Evolutionary conservation across 2,329 filamentous ascomycete species (phyloP).

Genomic region (Aspergillus sojae): DNA sequence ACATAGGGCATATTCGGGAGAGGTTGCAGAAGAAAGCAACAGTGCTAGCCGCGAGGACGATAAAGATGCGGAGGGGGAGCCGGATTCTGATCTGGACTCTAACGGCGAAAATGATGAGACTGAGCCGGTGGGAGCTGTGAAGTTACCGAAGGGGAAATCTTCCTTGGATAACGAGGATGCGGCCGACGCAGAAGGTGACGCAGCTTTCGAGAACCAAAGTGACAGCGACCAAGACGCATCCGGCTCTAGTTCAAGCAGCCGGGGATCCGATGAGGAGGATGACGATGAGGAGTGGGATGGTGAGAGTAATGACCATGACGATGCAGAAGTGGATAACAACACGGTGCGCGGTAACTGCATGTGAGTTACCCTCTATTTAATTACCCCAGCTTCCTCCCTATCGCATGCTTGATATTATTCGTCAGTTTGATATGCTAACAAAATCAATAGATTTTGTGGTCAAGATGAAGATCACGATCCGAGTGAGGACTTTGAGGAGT

Average conservation of each 20-base stretch:
- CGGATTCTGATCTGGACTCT: conserved; percentile 23
- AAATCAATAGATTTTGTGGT: conserved; percentile 71
- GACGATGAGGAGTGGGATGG: conserved; percentile 50
- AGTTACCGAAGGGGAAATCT: conserved; percentile 33
- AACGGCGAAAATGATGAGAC: conserved; percentile 49
- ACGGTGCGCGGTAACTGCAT: conserved; percentile 63
- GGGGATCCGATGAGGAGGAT: conserved; percentile 58
- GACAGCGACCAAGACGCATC: conserved; percentile 45
- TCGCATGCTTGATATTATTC: neutral
- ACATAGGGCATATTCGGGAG: conserved; percentile 38
- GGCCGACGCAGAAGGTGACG: conserved; percentile 44
- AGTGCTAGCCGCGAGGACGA: conserved; percentile 35
- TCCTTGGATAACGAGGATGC: conserved; percentile 41
- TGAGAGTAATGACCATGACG: conserved; percentile 50
- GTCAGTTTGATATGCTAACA: conserved; percentile 30
- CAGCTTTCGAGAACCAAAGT: conserved; percentile 45
- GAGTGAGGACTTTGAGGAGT: conserved; percentile 77
- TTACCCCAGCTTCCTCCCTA: neutral
- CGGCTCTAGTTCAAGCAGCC: conserved; percentile 48
- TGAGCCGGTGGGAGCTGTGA: conserved; percentile 42
- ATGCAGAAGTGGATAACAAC: conserved; percentile 48
- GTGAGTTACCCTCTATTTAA: conserved; percentile 47
- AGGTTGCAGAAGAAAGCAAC: conserved; percentile 31
- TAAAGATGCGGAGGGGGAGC: conserved; percentile 33
- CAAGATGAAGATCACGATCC: conserved; percentile 82